A percentile compares a stretch with the other conserved stretches of the same genome.
These are phyloP conservation scores for Pascua sp. DNA, from an alignment of 1,284 basidiomycete species.

Conservation along the genomic window DNA sequence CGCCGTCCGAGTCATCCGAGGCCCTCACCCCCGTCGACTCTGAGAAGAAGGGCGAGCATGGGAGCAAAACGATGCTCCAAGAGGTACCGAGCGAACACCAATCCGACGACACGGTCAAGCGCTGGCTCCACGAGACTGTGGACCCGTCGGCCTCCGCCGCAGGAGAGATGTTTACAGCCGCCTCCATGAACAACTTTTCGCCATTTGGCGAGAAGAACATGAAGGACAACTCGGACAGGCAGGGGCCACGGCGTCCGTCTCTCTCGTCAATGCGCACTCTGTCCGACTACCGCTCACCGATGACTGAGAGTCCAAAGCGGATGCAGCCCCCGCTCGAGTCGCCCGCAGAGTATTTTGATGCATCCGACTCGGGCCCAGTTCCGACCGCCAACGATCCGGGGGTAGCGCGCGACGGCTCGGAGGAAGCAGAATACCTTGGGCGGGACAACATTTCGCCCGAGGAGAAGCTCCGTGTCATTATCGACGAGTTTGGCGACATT, in stretches of 20 bases:
- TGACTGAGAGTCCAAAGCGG: too few species aligned
- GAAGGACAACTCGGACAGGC: not conserved
- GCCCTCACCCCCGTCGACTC: not conserved
- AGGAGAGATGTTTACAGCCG: conserved; percentile 16
- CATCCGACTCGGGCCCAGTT: not conserved
- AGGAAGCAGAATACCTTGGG: conserved; percentile 2
- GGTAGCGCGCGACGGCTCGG: not conserved
- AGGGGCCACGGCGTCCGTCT: not conserved
- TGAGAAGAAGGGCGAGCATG: not conserved
- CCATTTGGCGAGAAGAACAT: conserved; percentile 4
- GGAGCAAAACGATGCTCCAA: not conserved
- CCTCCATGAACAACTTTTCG: conserved; percentile 29
- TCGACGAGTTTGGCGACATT: conserved; percentile 47
- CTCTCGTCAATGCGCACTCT: not conserved
- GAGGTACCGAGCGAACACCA: not conserved
- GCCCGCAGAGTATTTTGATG: not conserved
- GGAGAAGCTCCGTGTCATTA: conserved; percentile 44
- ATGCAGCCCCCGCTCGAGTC: too few species aligned
- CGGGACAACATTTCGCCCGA: conserved; percentile 27
- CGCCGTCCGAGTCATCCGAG: not conserved
- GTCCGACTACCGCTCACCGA: not conserved
- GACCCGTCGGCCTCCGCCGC: not conserved
- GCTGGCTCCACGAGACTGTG: conserved; percentile 23
- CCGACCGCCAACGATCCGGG: not conserved
- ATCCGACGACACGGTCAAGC: conserved; percentile 16